Evolutionary conservation across 768 basidiomycete genomes (phyloP).

Genomic region (Naematelia encephala): DNA sequence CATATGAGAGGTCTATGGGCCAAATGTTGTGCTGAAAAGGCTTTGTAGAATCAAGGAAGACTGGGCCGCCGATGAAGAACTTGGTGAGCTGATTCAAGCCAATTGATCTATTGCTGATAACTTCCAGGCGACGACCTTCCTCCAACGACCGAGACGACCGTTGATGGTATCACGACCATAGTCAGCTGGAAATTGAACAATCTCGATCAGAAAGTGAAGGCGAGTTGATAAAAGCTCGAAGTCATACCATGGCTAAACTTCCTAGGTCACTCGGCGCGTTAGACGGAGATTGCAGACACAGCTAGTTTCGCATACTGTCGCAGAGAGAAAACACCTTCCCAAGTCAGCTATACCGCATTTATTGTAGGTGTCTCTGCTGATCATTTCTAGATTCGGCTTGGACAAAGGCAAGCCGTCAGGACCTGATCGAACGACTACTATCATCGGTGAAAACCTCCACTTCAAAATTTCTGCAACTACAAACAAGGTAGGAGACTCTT

Average conservation of each 20-base stretch:
- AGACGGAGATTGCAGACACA: conserved; percentile 83
- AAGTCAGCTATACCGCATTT: conserved; percentile 50
- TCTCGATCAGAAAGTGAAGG: conserved; percentile 92
- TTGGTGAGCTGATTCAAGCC: background rate
- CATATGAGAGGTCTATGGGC: background rate
- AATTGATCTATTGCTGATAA: background rate
- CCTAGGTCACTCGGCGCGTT: conserved; percentile 77
- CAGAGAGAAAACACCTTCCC: conserved; percentile 85
- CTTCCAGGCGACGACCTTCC: conserved; percentile 36
- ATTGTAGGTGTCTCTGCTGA: background rate
- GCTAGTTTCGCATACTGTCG: conserved; percentile 88
- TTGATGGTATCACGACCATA: conserved; percentile 81
- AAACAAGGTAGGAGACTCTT: conserved; percentile 58
- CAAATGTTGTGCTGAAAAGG: background rate
- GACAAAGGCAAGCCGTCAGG: conserved; percentile 84
- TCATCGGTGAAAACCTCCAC: conserved; percentile 71
- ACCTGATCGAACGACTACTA: conserved; percentile 82
- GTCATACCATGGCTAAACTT: background rate
- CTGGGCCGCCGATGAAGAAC: background rate
- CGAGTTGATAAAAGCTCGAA: conserved; percentile 44
- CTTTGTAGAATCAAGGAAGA: background rate
- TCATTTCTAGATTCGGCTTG: conserved; percentile 66
- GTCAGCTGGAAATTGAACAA: conserved; percentile 82
- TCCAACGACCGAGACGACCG: conserved; percentile 67
- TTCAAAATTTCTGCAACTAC: conserved; percentile 59